phyloP scores from a whole-genome alignment of 1,139 yeast genomes.

The Williopsis jadinii region DNA sequence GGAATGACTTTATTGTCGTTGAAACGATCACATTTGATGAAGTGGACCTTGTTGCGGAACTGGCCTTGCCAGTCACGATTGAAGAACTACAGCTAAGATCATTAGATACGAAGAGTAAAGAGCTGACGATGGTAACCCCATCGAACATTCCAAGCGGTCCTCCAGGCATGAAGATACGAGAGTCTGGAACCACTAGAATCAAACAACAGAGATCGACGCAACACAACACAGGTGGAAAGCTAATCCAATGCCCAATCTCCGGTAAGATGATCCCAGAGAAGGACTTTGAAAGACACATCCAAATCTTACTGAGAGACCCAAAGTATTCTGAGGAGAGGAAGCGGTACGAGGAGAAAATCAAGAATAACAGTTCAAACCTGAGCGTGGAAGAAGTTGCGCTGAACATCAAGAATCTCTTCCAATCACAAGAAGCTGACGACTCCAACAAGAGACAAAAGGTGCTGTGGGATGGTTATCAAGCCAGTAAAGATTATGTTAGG shows the following conservation, averaged over 20 bases:
- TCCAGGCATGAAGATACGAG: constrained; percentile 46
- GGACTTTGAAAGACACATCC: constrained; percentile 67
- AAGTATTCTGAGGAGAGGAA: constrained; percentile 65
- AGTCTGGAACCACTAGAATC: constrained; percentile 63
- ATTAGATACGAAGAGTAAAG: constrained; percentile 38
- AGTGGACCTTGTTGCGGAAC: constrained; percentile 53
- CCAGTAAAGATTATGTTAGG: constrained; percentile 17
- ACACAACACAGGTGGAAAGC: neutral
- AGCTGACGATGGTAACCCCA: constrained; percentile 11
- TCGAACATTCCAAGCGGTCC: constrained; percentile 1
- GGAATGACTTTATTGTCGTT: constrained; percentile 77
- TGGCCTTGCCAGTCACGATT: constrained; percentile 55
- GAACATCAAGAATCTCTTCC: constrained; percentile 59
- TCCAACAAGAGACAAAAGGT: constrained; percentile 21
- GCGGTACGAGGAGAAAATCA: constrained; percentile 56
- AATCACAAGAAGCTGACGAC: constrained; percentile 3
- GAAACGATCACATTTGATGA: constrained; percentile 64
- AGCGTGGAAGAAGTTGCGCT: constrained; percentile 65
- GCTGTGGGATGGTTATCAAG: constrained; percentile 28
- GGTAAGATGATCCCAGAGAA: constrained; percentile 63
- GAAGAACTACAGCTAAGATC: constrained; percentile 58
- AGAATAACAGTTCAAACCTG: constrained; percentile 43
- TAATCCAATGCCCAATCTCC: constrained; percentile 59
- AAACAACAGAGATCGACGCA: constrained; percentile 19
- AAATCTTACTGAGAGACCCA: constrained; percentile 72